Conservation (phyloP, 306 rosid species). For the Oxytropis ochrocephala region DNA sequence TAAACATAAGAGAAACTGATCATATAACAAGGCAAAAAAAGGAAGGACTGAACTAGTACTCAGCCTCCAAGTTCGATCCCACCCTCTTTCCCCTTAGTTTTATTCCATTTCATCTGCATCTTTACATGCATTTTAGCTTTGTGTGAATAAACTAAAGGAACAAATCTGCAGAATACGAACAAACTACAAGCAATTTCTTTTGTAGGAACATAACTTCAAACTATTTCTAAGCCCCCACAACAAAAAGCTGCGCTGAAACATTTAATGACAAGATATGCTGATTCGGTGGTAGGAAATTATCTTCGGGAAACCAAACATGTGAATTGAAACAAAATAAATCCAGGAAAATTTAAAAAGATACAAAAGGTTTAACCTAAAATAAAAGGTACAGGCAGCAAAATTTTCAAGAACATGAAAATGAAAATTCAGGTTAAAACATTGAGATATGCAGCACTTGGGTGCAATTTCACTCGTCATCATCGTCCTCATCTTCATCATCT, state of each 20-base stretch:
- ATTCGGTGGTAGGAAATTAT: not conserved
- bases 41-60: too few relatives aligned
- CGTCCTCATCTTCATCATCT: constrained; percentile 27
- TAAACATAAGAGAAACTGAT: too few relatives aligned
- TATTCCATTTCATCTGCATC: too few relatives aligned
- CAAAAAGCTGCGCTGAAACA: not conserved
- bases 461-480: constrained; percentile 36
- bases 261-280: not conserved
- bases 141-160: too few relatives aligned
- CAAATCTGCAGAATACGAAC: too few relatives aligned
- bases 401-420: not conserved
- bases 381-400: not conserved
- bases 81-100: too few relatives aligned
- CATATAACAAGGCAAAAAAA: too few relatives aligned
- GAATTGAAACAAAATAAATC: not conserved
- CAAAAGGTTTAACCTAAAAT: not conserved
- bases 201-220: not conserved
- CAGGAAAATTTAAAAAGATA: constrained; percentile 1
- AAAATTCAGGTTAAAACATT: not conserved
- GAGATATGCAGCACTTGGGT: not conserved
- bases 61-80: too few relatives aligned
- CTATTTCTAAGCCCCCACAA: not conserved
- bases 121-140: too few relatives aligned
- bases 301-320: not conserved
- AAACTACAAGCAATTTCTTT: too few relatives aligned